These are phyloP conservation scores for Rubus parviflorus DNA, from an alignment of 306 rosid species.

Conservation along the genomic window DNA sequence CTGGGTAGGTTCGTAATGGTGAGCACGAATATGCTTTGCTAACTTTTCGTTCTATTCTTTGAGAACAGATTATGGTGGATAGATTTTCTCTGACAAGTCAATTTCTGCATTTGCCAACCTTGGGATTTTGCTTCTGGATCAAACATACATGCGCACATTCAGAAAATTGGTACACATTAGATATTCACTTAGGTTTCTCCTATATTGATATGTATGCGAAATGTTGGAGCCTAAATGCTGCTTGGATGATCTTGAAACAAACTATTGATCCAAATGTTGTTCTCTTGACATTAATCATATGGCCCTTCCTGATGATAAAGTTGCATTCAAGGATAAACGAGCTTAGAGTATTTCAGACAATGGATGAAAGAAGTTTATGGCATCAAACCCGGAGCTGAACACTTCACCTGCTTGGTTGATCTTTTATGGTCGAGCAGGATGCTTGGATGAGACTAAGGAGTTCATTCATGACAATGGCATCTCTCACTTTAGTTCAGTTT, in stretches of 20 bases:
- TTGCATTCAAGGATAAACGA: too few species aligned
- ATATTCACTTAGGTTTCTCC: conserved; percentile 65
- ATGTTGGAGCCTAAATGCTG: conserved; percentile 69
- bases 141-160: conserved; percentile 61
- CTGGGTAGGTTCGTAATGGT: conserved; percentile 66
- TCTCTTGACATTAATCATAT: conserved; percentile 41
- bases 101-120: conserved; percentile 68
- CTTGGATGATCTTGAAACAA: conserved; percentile 52
- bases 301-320: too few species aligned
- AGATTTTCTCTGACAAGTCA: conserved; percentile 55
- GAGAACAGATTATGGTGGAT: conserved; percentile 53
- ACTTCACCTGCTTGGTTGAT: conserved; percentile 80
- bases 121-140: conserved; percentile 64
- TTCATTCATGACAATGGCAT: conserved; percentile 55
- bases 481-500: conserved; percentile 61
- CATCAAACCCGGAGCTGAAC: conserved; percentile 67
- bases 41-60: conserved; percentile 56
- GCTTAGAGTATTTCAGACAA: too few species aligned
- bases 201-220: conserved; percentile 84
- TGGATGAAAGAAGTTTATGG: conserved; percentile 55
- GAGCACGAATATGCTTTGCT: conserved; percentile 62
- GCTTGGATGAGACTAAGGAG: conserved; percentile 53
- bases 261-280: conserved; percentile 52
- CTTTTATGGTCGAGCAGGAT: conserved; percentile 84
- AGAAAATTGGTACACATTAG: conserved; percentile 52